Base-by-base conservation (phyloP, 495 filamentous ascomycete species). In the Trichocladium antarcticum region DNA sequence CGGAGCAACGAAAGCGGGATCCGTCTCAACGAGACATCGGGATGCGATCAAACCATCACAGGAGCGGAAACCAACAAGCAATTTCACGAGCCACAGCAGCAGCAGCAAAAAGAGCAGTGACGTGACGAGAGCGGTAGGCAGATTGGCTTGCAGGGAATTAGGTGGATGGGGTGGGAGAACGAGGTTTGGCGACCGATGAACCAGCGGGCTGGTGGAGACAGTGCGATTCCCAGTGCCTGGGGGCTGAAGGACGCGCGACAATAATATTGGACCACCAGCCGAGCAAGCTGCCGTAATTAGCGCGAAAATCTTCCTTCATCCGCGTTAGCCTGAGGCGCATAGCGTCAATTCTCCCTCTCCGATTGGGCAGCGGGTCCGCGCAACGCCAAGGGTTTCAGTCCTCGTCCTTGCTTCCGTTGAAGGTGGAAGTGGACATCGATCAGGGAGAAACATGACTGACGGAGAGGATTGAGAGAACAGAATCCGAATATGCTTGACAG, bases 21-120 rank as follows among this genome's bases (percentile, higher is more conserved):
- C 20, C 38, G 24, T 42, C 21, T 61, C 50, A 54, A 16, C 32
- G 39, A 50, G 42, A 37, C 56, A 61, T 61, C 38, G 41, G 31
- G n/a, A 24, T 10, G 48, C 41, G 17, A 50, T 34, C 40, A 38
- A 22, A 11, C 24, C 24, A 27, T 27, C 4, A 27, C 24, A 27
- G 24, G 24, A 27, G 8, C 24, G 24, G 8, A n/a, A n/a, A n/a
- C n/a, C n/a, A n/a, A n/a, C n/a, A n/a, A n/a, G n/a, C n/a, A n/a
- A n/a, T n/a, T n/a, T n/a, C n/a, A n/a, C n/a, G n/a, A n/a, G n/a
- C n/a, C n/a, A n/a, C n/a, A n/a, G n/a, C n/a, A n/a, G n/a, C n/a
- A n/a, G n/a, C n/a, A n/a, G n/a, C n/a, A n/a, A n/a, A n/a, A n/a
- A n/a, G n/a, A n/a, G n/a, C n/a, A n/a, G n/a, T n/a, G n/a, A 14